phyloP scores from a whole-genome alignment of 257 asterid species.

The Scutellaria baicalensis region DNA sequence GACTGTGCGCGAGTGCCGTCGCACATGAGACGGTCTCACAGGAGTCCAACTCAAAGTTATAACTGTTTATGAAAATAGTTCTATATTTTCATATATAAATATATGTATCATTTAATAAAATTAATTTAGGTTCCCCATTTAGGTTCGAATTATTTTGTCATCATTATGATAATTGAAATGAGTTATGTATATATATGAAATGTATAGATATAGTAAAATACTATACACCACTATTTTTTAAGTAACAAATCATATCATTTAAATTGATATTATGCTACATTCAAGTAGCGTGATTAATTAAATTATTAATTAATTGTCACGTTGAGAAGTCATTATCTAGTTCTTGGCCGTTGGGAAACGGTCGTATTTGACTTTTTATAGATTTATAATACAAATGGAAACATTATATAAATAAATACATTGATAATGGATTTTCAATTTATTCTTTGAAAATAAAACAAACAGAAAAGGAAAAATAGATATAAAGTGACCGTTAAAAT shows the following conservation, averaged over 20 bases:
- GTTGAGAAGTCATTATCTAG: conserved; percentile 13
- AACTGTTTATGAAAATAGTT: too few relatives aligned
- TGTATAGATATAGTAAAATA: too few relatives aligned
- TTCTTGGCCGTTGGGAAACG: conserved; percentile 20
- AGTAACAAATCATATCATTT: neutral
- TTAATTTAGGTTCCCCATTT: too few relatives aligned
- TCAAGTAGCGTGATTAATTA: neutral
- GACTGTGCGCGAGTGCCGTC: too few relatives aligned
- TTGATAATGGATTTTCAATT: neutral
- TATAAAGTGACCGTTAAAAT: neutral
- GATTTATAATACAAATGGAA: neutral
- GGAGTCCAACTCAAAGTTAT: too few relatives aligned
- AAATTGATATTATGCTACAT: neutral
- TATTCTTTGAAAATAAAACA: neutral
- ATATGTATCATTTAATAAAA: too few relatives aligned
- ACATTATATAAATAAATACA: neutral
- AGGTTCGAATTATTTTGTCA: too few relatives aligned
- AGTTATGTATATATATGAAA: neutral
- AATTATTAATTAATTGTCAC: neutral
- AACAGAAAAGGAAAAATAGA: neutral
- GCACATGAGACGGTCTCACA: too few relatives aligned
- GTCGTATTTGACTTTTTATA: conserved; percentile 3
- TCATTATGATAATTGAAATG: too few relatives aligned
- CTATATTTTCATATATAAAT: too few relatives aligned
- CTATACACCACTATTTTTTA: neutral